Percentiles rank a stretch among this genome's conserved stretches.
Conservation (phyloP, 116 monocot species). For the Iris pallida region DNA sequence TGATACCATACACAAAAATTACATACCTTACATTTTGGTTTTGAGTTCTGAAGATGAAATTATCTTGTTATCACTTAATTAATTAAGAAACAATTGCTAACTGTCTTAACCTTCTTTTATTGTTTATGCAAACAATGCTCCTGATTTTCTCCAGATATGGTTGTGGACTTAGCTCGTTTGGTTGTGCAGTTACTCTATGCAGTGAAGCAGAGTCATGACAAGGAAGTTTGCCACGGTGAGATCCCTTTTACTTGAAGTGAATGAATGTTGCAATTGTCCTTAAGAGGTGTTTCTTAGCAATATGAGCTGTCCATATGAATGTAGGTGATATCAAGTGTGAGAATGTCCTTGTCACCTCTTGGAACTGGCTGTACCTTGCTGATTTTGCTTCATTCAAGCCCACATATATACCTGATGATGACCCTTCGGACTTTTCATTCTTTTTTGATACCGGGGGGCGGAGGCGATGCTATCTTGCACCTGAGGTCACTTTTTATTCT, state of each 20-base stretch:
- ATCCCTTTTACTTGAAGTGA: constrained; percentile 14
- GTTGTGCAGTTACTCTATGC: constrained; percentile 97
- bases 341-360: constrained; percentile 98
- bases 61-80: neutral
- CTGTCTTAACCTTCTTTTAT: neutral
- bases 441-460: constrained; percentile 97
- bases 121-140: constrained; percentile 20
- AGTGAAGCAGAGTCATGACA: constrained; percentile 96
- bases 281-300: constrained; percentile 14
- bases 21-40: too few relatives aligned
- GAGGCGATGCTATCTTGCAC: constrained; percentile 93
- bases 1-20: too few relatives aligned
- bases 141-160: constrained; percentile 61
- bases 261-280: neutral
- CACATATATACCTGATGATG: constrained; percentile 94
- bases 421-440: constrained; percentile 98
- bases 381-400: constrained; percentile 99
- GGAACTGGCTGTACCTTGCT: constrained; percentile 96
- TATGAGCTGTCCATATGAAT: constrained; percentile 13
- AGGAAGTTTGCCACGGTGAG: constrained; percentile 99
- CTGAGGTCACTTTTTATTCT: constrained; percentile 55
- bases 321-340: constrained; percentile 99
- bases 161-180: constrained; percentile 90
- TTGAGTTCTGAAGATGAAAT: neutral
- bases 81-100: too few relatives aligned